phyloP scores from a whole-genome alignment of 2,329 filamentous ascomycete species.

The Stemphylium beticola region DNA sequence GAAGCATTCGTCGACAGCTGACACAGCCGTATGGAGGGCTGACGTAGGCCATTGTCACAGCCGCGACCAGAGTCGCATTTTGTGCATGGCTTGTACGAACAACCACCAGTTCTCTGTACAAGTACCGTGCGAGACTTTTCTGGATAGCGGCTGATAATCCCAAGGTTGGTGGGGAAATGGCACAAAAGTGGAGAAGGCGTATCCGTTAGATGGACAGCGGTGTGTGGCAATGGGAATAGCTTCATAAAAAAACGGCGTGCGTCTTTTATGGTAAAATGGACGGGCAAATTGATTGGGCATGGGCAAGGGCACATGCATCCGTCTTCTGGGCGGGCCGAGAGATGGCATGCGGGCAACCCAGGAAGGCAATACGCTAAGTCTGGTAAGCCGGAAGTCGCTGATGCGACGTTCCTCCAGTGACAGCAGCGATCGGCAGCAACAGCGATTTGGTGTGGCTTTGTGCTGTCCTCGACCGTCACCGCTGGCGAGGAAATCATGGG shows the following conservation, averaged over 20 bases:
- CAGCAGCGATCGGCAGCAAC: conserved; percentile 1
- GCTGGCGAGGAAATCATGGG: not conserved
- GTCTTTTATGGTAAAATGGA: conserved; percentile 5
- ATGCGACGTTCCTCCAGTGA: conserved; percentile 21
- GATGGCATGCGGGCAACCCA: conserved; percentile 6
- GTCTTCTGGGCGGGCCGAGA: conserved; percentile 16
- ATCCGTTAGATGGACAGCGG: conserved; percentile 1
- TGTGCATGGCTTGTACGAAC: not conserved
- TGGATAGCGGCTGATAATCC: not conserved
- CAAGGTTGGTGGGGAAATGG: not conserved
- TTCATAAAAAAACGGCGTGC: conserved; percentile 3
- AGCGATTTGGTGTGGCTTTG: not conserved
- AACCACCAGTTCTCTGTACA: not conserved
- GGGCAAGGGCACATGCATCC: not conserved
- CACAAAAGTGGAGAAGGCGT: not conserved
- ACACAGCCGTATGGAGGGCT: too few relatives aligned
- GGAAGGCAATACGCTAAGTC: conserved; percentile 11
- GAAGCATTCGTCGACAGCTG: too few relatives aligned
- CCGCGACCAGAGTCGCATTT: not conserved
- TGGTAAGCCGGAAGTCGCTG: conserved; percentile 16
- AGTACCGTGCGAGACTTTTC: too few relatives aligned
- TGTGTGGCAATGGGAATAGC: conserved; percentile 12
- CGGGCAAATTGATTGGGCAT: conserved; percentile 8
- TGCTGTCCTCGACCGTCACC: not conserved
- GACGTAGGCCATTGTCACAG: not conserved